Percentiles rank a stretch among this genome's conserved stretches.
Conservation (phyloP, 352 stramenopile genomes). For the Phytopythium sindhum region DNA sequence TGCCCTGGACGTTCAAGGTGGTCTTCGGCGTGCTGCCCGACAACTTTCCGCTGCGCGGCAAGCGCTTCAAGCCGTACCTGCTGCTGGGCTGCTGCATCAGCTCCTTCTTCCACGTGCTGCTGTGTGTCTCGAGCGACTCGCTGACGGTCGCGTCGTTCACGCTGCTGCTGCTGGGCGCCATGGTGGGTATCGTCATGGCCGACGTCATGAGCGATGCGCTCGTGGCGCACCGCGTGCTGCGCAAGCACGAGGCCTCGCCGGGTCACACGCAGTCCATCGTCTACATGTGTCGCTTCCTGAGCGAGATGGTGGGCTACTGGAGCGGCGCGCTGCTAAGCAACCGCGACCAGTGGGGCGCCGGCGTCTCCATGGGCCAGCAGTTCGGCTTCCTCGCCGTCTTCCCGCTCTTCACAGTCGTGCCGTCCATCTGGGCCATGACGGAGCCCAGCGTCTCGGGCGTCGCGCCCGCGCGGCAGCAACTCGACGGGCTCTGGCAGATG, state of each 20-base stretch:
- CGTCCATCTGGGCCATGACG: conserved; percentile 49
- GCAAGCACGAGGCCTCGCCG: conserved; percentile 27
- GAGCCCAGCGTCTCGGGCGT: conserved; percentile 35
- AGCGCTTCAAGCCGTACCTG: conserved; percentile 79
- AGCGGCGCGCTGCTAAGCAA: conserved; percentile 60
- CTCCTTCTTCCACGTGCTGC: conserved; percentile 52
- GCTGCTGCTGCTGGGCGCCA: conserved; percentile 61
- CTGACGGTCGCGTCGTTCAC: conserved; percentile 63
- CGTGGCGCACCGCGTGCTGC: conserved; percentile 58
- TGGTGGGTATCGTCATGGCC: conserved; percentile 73
- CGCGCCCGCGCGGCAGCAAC: conserved; percentile 30
- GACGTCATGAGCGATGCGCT: conserved; percentile 82
- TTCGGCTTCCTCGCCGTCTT: conserved; percentile 61
- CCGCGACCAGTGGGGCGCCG: conserved; percentile 42
- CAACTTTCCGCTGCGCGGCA: conserved; percentile 42
- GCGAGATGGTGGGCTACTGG: conserved; percentile 80
- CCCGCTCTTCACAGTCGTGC: conserved; percentile 54
- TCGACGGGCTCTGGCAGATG: conserved; percentile 50
- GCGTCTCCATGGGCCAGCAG: conserved; percentile 55
- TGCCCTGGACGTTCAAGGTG: conserved; percentile 83
- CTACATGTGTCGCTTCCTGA: conserved; percentile 75
- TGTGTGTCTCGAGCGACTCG: conserved; percentile 32
- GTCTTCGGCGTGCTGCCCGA: conserved; percentile 72
- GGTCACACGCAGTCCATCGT: conserved; percentile 62
- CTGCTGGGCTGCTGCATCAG: conserved; percentile 54